Conservation (phyloP, 495 filamentous ascomycete genomes). For the Penicillium malachiteum region DNA sequence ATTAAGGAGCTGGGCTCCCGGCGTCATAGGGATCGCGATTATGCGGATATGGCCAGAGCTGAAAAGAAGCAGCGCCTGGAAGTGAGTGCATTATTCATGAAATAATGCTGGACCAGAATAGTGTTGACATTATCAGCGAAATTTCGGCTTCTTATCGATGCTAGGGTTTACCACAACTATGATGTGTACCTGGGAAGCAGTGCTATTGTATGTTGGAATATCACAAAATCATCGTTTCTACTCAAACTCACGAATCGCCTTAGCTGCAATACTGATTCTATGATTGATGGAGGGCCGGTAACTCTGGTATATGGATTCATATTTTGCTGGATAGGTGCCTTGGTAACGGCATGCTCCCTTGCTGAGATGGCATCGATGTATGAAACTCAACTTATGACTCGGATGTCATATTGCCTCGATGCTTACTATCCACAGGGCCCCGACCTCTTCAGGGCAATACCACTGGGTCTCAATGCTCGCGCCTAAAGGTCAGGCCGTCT, state of each 20-base stretch:
- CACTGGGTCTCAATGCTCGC: conserved; percentile 37
- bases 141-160: conserved; percentile 47
- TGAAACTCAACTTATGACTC: not conserved
- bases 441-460: conserved; percentile 35
- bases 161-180: conserved; percentile 47
- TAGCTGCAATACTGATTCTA: not conserved
- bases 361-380: conserved; percentile 14
- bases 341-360: conserved; percentile 2
- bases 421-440: not conserved
- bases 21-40: conserved; percentile 1
- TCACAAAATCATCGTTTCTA: not conserved
- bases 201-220: conserved; percentile 19
- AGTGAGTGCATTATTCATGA: not conserved
- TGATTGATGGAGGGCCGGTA: conserved; percentile 4
- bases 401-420: not conserved
- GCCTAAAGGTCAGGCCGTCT: conserved; percentile 21
- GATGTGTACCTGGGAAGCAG: conserved; percentile 48
- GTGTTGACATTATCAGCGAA: conserved; percentile 23
- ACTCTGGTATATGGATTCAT: not conserved
- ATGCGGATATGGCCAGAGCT: conserved; percentile 3
- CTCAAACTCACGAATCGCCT: not conserved
- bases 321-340: not conserved
- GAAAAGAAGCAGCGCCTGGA: conserved; percentile 6
- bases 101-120: not conserved
- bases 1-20: not conserved